Percentiles rank a stretch among this genome's conserved stretches.
These are phyloP conservation scores for Mucor indicus DNA, from an alignment of 371 early-diverging fungal species.

Conservation along the genomic window DNA sequence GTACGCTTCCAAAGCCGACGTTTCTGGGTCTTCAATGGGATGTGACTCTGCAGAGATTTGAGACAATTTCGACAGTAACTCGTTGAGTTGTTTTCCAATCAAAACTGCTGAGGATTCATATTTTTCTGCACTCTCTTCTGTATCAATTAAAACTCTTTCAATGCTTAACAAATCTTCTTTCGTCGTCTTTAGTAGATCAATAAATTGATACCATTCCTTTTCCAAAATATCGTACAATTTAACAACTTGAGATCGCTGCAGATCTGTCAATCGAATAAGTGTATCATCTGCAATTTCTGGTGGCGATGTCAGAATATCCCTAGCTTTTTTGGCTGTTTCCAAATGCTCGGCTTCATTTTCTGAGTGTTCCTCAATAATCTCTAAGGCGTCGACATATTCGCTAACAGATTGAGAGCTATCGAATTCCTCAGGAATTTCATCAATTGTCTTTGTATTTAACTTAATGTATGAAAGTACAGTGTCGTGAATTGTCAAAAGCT, in stretches of 20 bases:
- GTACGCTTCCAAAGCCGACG: slow-evolving; percentile 5
- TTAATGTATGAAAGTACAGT: slow-evolving; percentile 39
- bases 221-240: slow-evolving; percentile 31
- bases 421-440: slow-evolving; percentile 43
- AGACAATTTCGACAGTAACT: no score
- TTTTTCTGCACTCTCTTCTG: slow-evolving; percentile 24
- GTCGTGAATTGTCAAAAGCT: slow-evolving; percentile 40
- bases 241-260: slow-evolving; percentile 32
- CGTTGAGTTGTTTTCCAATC: slow-evolving; percentile 7
- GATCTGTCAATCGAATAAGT: slow-evolving; percentile 38
- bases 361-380: slow-evolving; percentile 37
- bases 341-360: slow-evolving; percentile 21
- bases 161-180: slow-evolving; percentile 33
- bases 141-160: slow-evolving; percentile 27
- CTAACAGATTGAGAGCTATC: slow-evolving; percentile 23
- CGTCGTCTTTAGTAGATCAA: slow-evolving; percentile 27
- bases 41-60: no score
- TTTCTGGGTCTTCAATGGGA: slow-evolving; percentile 25
- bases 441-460: slow-evolving; percentile 33
- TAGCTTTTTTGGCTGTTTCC: slow-evolving; percentile 31
- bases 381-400: slow-evolving; percentile 39
- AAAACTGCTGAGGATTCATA: slow-evolving; percentile 19
- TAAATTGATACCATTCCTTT: slow-evolving; percentile 41
- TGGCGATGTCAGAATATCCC: slow-evolving; percentile 21
- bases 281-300: slow-evolving; percentile 37